phyloP scores from a whole-genome alignment of 2,329 filamentous ascomycete species.

The Ascochyta pisi region DNA sequence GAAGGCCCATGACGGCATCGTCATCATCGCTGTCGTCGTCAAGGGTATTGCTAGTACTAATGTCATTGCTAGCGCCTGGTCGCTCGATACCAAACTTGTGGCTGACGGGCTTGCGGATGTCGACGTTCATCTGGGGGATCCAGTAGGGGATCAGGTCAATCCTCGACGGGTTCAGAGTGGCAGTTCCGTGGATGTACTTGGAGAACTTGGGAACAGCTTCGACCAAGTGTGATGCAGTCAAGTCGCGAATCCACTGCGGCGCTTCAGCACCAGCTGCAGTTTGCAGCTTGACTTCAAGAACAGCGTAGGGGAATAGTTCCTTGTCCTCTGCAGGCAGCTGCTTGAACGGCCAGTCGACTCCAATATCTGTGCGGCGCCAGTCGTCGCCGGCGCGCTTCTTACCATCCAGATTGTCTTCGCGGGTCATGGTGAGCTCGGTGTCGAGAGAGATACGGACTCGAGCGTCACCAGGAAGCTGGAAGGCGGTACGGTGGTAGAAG shows the following conservation, averaged over 20 bases:
- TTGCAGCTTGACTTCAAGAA: slow-evolving; percentile 96
- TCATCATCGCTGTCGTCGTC: slow-evolving; percentile 76
- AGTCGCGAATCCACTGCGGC: slow-evolving; percentile 93
- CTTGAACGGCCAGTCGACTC: slow-evolving; percentile 91
- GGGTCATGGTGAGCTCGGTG: slow-evolving; percentile 92
- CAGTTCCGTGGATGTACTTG: slow-evolving; percentile 97
- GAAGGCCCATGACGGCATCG: slow-evolving; percentile 45
- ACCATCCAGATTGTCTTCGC: slow-evolving; percentile 94
- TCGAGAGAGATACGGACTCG: slow-evolving; percentile 96
- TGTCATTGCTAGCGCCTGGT: slow-evolving; percentile 74
- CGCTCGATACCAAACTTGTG: slow-evolving; percentile 92
- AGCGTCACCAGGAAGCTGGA: slow-evolving; percentile 95
- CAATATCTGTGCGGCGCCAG: slow-evolving; percentile 97
- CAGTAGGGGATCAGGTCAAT: slow-evolving; percentile 95
- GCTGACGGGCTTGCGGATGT: slow-evolving; percentile 90
- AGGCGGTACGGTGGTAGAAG: slow-evolving; percentile 98
- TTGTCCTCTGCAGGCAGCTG: slow-evolving; percentile 86
- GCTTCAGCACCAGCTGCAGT: slow-evolving; percentile 95
- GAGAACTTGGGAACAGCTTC: slow-evolving; percentile 99
- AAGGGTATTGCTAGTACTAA: slow-evolving; percentile 78
- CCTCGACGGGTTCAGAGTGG: slow-evolving; percentile 81
- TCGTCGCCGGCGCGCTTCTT: slow-evolving; percentile 78
- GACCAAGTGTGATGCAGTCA: slow-evolving; percentile 91
- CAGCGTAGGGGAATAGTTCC: slow-evolving; percentile 91
- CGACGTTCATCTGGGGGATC: slow-evolving; percentile 98